A percentile compares a stretch with the other conserved stretches of the same genome.
Conservation (phyloP, 805 yeast species). For the Metschnikowia arizonensis region DNA sequence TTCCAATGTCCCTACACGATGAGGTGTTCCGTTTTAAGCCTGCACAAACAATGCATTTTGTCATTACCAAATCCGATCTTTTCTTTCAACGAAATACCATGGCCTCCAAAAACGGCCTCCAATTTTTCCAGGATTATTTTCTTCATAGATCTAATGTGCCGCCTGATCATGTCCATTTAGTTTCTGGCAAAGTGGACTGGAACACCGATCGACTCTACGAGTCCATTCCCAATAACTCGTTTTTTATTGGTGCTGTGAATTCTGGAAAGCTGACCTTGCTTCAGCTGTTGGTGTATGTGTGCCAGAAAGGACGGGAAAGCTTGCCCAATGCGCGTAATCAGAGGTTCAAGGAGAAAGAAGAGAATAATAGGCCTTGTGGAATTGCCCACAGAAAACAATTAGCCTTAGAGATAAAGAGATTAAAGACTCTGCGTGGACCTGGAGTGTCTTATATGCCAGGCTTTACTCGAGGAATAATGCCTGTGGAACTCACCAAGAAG, state of each 20-base stretch:
- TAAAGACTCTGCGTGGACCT: slow-evolving; percentile 38
- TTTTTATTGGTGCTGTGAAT: slow-evolving; percentile 63
- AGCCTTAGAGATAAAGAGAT: slow-evolving; percentile 8
- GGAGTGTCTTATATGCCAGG: slow-evolving; percentile 60
- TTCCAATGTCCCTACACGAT: slow-evolving; percentile 57
- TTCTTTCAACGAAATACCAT: slow-evolving; percentile 31
- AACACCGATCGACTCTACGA: slow-evolving; percentile 37
- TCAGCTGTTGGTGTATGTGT: slow-evolving; percentile 37
- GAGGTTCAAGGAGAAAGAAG: slow-evolving; percentile 8
- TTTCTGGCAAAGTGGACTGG: slow-evolving; percentile 55
- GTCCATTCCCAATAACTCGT: slow-evolving; percentile 38
- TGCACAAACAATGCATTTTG: slow-evolving; percentile 34
- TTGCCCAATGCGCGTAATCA: slow-evolving; percentile 15
- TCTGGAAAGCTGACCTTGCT: slow-evolving; percentile 66
- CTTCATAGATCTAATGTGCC: slow-evolving; percentile 28
- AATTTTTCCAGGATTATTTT: slow-evolving; percentile 35
- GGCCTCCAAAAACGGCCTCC: slow-evolving; percentile 24
- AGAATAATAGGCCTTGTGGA: slow-evolving; percentile 1
- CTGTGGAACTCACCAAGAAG: slow-evolving; percentile 25
- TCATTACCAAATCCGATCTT: slow-evolving; percentile 44
- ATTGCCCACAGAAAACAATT: not conserved
- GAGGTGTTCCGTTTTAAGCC: slow-evolving; percentile 31
- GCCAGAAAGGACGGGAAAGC: slow-evolving; percentile 7
- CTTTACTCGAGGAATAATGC: slow-evolving; percentile 55
- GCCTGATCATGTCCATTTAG: slow-evolving; percentile 41